Conservation (phyloP, 1,284 basidiomycete species). For the Fomitopsis betulina region DNA sequence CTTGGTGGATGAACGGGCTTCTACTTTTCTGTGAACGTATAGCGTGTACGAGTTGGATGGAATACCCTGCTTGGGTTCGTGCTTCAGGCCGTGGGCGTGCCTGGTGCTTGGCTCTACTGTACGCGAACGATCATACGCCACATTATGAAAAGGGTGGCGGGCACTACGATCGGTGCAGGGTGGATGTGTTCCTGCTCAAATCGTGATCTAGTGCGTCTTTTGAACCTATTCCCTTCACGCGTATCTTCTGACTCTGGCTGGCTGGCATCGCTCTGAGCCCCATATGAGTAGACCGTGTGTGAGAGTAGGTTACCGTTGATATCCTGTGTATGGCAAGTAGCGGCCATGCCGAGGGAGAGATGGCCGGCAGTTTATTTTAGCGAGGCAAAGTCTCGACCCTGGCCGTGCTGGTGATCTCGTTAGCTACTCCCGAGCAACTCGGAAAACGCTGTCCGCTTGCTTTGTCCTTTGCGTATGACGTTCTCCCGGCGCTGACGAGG, state of each 20-base stretch:
- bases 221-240: neutral
- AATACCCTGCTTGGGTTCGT: neutral
- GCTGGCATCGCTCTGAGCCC: neutral
- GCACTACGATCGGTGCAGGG: neutral
- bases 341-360: neutral
- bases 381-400: constrained; percentile 1
- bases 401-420: neutral
- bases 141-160: neutral
- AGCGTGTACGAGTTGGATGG: neutral
- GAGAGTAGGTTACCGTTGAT: neutral
- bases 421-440: neutral
- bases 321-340: neutral
- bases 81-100: neutral
- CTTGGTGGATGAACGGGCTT: no score
- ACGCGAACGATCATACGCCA: neutral
- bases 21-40: neutral
- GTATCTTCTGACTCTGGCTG: neutral
- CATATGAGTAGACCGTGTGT: neutral
- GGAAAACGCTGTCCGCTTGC: neutral
- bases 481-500: neutral
- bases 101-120: neutral
- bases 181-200: constrained; percentile 1
- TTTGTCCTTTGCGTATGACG: neutral
- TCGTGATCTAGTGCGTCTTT: constrained; percentile 2
- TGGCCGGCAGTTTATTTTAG: neutral